Conservation (phyloP, 805 yeast genomes). For the Candida wancherniae region DNA sequence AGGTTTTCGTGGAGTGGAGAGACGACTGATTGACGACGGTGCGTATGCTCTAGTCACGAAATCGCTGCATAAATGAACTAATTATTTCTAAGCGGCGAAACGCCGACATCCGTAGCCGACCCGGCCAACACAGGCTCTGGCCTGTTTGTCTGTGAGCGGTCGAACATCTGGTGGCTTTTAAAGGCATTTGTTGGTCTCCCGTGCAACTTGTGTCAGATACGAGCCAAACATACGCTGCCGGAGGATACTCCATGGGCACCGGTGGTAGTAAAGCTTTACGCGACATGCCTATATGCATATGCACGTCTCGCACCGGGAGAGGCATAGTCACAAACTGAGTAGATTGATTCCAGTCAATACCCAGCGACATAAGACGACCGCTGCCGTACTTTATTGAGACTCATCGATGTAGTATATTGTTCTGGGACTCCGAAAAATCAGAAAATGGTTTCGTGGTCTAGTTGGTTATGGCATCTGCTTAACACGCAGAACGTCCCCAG, state of each 20-base stretch:
- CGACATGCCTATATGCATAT: too few species aligned
- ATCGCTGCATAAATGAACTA: too few species aligned
- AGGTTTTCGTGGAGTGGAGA: slow-evolving; percentile 87
- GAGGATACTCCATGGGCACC: too few species aligned
- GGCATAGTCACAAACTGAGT: too few species aligned
- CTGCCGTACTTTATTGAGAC: too few species aligned
- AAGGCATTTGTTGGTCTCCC: slow-evolving; percentile 7
- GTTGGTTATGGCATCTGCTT: slow-evolving; percentile 24
- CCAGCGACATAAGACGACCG: too few species aligned
- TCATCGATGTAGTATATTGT: too few species aligned
- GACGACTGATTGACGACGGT: slow-evolving; percentile 38
- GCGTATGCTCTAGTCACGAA: too few species aligned
- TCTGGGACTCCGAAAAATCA: too few species aligned
- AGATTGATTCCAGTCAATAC: too few species aligned
- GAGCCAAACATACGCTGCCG: slow-evolving; percentile 13
- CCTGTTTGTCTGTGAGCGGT: slow-evolving; percentile 12
- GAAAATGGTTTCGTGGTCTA: slow-evolving; percentile 24
- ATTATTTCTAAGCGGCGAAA: neutral
- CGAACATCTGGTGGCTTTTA: slow-evolving; percentile 10
- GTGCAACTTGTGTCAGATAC: slow-evolving; percentile 17
- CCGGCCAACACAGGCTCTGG: slow-evolving; percentile 4
- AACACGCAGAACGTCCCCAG: slow-evolving; percentile 26
- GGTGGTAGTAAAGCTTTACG: too few species aligned
- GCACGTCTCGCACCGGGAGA: too few species aligned
- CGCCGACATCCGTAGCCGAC: slow-evolving; percentile 7